Conservation (phyloP, 495 filamentous ascomycete species). For the Annulohypoxylon moriforme region DNA sequence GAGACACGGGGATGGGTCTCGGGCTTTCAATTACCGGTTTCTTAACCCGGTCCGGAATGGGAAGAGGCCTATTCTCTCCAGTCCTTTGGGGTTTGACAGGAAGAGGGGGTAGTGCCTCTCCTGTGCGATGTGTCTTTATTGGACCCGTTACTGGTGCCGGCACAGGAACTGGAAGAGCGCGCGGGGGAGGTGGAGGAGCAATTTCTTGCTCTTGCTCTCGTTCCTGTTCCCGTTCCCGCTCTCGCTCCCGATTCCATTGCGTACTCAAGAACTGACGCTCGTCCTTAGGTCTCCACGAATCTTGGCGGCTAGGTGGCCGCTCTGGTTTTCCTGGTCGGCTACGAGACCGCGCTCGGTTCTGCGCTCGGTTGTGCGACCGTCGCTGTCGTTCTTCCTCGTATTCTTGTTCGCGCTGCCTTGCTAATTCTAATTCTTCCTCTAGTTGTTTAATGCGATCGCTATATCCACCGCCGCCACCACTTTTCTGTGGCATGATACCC, state of each 20-base stretch:
- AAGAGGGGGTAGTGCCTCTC: slow-evolving; percentile 47
- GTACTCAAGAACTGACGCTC: slow-evolving; percentile 79
- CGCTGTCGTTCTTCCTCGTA: slow-evolving; percentile 85
- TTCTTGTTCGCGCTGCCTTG: slow-evolving; percentile 84
- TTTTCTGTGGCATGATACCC: slow-evolving; percentile 46
- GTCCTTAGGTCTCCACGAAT: slow-evolving; percentile 74
- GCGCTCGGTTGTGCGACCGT: slow-evolving; percentile 53
- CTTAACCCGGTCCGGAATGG: slow-evolving; percentile 45
- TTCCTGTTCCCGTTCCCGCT: slow-evolving; percentile 51
- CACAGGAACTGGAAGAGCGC: slow-evolving; percentile 44
- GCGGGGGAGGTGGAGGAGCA: slow-evolving; percentile 60
- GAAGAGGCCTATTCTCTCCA: slow-evolving; percentile 51
- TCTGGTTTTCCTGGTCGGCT: slow-evolving; percentile 58
- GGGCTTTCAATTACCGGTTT: slow-evolving; percentile 42
- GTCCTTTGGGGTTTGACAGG: slow-evolving; percentile 53
- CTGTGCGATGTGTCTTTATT: slow-evolving; percentile 52
- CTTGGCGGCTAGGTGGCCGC: slow-evolving; percentile 67
- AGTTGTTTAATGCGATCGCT: slow-evolving; percentile 77
- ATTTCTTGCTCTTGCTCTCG: slow-evolving; percentile 29
- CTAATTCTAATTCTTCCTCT: slow-evolving; percentile 85
- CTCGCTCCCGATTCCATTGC: slow-evolving; percentile 71
- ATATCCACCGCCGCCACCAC: slow-evolving; percentile 51
- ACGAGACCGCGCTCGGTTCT: slow-evolving; percentile 50
- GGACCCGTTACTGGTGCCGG: slow-evolving; percentile 13
- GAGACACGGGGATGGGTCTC: slow-evolving; percentile 42